Evolutionary conservation across 768 basidiomycete genomes (phyloP).

Genomic region (Austroboletus eburneus): DNA sequence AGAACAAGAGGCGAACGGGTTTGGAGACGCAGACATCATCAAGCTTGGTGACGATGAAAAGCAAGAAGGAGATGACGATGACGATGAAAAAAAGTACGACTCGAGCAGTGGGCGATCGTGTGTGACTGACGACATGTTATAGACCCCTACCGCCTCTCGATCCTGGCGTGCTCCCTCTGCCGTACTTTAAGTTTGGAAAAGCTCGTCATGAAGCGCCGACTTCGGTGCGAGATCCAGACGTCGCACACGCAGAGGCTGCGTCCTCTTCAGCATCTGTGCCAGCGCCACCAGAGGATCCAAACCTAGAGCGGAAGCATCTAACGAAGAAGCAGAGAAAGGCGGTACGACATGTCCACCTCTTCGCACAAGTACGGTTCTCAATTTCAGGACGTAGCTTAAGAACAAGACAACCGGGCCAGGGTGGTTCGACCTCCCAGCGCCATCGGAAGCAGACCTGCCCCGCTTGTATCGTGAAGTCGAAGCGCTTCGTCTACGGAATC

Average conservation of each 20-base stretch:
- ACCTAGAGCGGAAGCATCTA: slow-evolving; percentile 59
- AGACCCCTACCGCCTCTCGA: slow-evolving; percentile 64
- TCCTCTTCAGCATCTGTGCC: slow-evolving; percentile 48
- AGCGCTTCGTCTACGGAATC: slow-evolving; percentile 79
- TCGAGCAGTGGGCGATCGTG: not conserved
- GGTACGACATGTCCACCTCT: slow-evolving; percentile 36
- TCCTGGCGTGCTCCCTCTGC: slow-evolving; percentile 56
- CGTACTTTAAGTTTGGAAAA: slow-evolving; percentile 58
- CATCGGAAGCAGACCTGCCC: slow-evolving; percentile 74
- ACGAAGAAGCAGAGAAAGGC: slow-evolving; percentile 73
- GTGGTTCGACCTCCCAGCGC: slow-evolving; percentile 89
- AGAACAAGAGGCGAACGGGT: slow-evolving; percentile 19
- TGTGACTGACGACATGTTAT: slow-evolving; percentile 4
- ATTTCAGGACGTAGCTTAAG: slow-evolving; percentile 44
- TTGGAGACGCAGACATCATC: slow-evolving; percentile 55
- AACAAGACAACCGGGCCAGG: slow-evolving; percentile 69
- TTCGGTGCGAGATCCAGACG: slow-evolving; percentile 57
- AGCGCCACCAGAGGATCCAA: slow-evolving; percentile 59
- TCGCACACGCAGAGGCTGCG: slow-evolving; percentile 48
- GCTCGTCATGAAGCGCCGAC: slow-evolving; percentile 41
- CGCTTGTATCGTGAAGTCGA: slow-evolving; percentile 81
- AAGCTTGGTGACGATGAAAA: slow-evolving; percentile 37
- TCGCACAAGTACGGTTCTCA: not conserved
- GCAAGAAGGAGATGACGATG: slow-evolving; percentile 29
- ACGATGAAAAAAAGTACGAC: too few species aligned